Percentiles rank a stretch among this genome's conserved stretches.
Conservation (phyloP, 441 rosid genomes). For the Jatropha multifida region DNA sequence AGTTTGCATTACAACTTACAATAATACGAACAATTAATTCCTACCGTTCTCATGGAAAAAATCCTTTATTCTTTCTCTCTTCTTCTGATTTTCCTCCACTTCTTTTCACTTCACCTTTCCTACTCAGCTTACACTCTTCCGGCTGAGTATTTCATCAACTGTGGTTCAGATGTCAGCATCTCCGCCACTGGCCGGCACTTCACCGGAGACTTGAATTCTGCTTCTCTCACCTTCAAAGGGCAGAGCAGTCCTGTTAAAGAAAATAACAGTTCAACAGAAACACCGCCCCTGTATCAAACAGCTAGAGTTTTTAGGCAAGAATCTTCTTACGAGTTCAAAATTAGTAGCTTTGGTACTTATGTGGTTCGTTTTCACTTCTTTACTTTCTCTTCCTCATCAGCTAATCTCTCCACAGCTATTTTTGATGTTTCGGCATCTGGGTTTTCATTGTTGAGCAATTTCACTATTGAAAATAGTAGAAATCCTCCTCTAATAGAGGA, state of each 20-base stretch:
- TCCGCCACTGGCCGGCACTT: constrained; percentile 19
- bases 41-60: constrained; percentile 14
- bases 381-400: constrained; percentile 28
- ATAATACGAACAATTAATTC: not conserved
- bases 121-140: constrained; percentile 27
- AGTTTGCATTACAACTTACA: too few species aligned
- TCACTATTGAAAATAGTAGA: constrained; percentile 18
- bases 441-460: constrained; percentile 34
- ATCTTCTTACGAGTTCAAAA: constrained; percentile 37
- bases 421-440: constrained; percentile 45
- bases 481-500: constrained; percentile 20
- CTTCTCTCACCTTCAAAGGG: constrained; percentile 26
- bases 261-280: constrained; percentile 15
- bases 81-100: constrained; percentile 24
- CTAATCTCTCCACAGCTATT: constrained; percentile 33
- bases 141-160: constrained; percentile 42
- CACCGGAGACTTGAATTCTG: constrained; percentile 36
- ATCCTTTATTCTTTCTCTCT: not conserved
- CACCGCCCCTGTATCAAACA: constrained; percentile 39
- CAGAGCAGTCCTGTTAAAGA: constrained; percentile 12
- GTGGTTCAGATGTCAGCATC: constrained; percentile 39
- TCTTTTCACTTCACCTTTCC: constrained; percentile 17
- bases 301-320: constrained; percentile 43
- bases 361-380: constrained; percentile 60
- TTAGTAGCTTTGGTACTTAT: constrained; percentile 30